Conservation (phyloP, 345 rosid species). For the Balakata baccata region DNA sequence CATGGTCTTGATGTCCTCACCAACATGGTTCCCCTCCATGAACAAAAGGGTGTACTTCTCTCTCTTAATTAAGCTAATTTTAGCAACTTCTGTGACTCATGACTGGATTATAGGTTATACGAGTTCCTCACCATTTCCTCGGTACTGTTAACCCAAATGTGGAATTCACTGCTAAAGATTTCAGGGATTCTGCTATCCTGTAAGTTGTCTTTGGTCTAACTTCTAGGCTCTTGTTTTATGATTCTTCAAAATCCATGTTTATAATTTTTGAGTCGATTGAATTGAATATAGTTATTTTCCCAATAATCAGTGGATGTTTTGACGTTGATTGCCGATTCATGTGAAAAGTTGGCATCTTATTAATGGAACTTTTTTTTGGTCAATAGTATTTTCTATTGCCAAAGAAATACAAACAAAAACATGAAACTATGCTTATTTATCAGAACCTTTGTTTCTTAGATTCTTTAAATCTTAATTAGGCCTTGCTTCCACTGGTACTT, state of each 20-base stretch:
- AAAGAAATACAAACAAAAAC: too few species aligned
- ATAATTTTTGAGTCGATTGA: too few species aligned
- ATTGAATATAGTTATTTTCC: too few species aligned
- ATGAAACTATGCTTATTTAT: too few species aligned
- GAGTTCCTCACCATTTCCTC: constrained; percentile 79
- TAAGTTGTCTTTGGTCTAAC: constrained; percentile 33
- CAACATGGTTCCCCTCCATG: constrained; percentile 62
- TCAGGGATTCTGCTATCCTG: constrained; percentile 66
- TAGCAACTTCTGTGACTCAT: neutral
- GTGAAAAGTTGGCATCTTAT: too few species aligned
- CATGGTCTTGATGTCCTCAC: constrained; percentile 79
- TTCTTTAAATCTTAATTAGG: too few species aligned
- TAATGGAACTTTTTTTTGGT: too few species aligned
- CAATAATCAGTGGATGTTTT: too few species aligned
- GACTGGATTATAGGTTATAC: constrained; percentile 25
- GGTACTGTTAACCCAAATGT: constrained; percentile 60
- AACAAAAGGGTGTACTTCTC: constrained; percentile 52
- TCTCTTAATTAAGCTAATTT: neutral
- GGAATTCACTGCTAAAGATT: constrained; percentile 76
- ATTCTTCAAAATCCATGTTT: too few species aligned
- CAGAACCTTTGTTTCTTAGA: too few species aligned
- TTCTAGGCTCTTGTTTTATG: neutral
- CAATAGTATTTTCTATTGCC: too few species aligned
- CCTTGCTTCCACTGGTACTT: neutral
- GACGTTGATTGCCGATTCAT: too few species aligned